Percentiles rank a stretch among this genome's conserved stretches.
Evolutionary conservation across 2,329 filamentous ascomycete genomes (phyloP).

Genomic region (Botrytis sinoallii): DNA sequence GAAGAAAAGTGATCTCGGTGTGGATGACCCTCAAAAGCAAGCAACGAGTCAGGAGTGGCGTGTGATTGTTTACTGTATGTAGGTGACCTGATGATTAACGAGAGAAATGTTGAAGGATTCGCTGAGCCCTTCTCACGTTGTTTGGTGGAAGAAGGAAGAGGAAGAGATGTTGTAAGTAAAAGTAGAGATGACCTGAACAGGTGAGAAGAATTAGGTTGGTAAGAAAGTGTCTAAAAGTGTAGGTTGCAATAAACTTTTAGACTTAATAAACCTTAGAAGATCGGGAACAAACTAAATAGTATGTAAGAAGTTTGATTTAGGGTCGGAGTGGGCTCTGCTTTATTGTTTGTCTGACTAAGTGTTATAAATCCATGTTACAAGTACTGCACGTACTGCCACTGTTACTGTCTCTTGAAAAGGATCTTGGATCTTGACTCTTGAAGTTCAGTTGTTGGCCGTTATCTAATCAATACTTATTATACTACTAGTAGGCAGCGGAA

Average conservation of each 20-base stretch:
- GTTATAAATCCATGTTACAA: background rate
- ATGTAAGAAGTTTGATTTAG: background rate
- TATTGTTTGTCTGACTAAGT: slow-evolving; percentile 4
- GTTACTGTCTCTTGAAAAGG: background rate
- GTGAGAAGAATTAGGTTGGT: background rate
- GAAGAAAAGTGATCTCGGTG: background rate
- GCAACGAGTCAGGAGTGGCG: slow-evolving; percentile 8
- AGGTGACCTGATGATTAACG: background rate
- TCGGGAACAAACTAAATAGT: background rate
- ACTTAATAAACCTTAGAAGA: background rate
- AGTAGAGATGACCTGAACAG: background rate
- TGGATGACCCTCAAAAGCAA: slow-evolving; percentile 12
- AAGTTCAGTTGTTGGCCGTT: background rate
- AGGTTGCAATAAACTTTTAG: slow-evolving; percentile 6
- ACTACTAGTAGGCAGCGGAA: background rate
- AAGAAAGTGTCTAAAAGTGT: background rate
- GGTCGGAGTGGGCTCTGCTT: background rate
- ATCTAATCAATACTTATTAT: background rate
- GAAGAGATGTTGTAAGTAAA: background rate
- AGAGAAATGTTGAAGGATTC: background rate
- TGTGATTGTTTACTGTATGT: background rate
- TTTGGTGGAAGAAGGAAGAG: background rate
- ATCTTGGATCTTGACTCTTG: background rate
- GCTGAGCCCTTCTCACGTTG: background rate
- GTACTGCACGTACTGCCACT: background rate